Conservation (phyloP, 306 rosid genomes). For the Crotalaria pallida region DNA sequence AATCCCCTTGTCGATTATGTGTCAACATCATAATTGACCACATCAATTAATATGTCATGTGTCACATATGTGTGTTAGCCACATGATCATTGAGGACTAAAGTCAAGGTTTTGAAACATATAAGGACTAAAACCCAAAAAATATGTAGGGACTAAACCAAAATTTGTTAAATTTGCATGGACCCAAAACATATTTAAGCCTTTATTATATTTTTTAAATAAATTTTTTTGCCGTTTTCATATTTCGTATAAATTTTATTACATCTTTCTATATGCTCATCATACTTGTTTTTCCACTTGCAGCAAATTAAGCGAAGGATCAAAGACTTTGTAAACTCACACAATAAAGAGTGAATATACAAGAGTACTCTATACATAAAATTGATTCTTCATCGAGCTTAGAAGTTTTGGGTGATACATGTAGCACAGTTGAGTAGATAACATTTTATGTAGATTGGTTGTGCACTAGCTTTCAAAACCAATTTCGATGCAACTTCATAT, state of each 20-base stretch:
- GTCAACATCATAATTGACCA: too few relatives aligned
- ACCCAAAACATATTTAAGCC: too few relatives aligned
- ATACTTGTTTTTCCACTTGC: slow-evolving; percentile 25
- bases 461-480: slow-evolving; percentile 9
- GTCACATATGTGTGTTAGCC: too few relatives aligned
- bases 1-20: too few relatives aligned
- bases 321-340: slow-evolving; percentile 50
- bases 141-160: too few relatives aligned
- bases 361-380: slow-evolving; percentile 11
- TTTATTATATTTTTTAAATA: neutral
- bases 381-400: slow-evolving; percentile 6
- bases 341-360: slow-evolving; percentile 36
- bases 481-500: slow-evolving; percentile 11
- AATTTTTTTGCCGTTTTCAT: neutral
- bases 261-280: slow-evolving; percentile 1
- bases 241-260: neutral
- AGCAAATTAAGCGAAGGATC: slow-evolving; percentile 71
- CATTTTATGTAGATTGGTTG: slow-evolving; percentile 19
- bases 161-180: too few relatives aligned
- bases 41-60: too few relatives aligned
- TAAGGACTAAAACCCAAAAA: too few relatives aligned
- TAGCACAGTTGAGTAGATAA: slow-evolving; percentile 18
- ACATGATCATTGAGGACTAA: too few relatives aligned
- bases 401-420: slow-evolving; percentile 18
- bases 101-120: too few relatives aligned